Evolutionary conservation across 2,329 filamentous ascomycete species (phyloP), one percentile per base, ranked within the genome.

Genomic region (Fusarium paranaense): DNA sequence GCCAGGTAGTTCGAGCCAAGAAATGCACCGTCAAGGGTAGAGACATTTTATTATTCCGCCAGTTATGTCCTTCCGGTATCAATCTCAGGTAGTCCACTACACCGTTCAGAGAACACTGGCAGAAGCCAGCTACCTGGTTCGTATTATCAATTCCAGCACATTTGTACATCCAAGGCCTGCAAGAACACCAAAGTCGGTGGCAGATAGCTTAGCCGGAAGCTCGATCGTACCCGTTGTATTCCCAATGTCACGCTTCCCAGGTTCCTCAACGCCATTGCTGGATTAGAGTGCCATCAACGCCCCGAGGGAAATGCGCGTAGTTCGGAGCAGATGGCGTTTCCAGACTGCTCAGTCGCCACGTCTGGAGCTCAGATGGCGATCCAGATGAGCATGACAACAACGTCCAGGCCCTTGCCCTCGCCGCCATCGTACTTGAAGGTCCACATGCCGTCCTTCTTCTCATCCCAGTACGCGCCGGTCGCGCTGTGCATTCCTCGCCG

Each of bases 401-500:
- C 89, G 76, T 93, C 91, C 83, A 93, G 86, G 40, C 91, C 91
- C 85, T 91, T 92, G 78, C 83, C 85, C 82, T 91, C 90, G 69
- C 90, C 89, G 67, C 89, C 89, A 78, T 95, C 93, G 82, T 92
- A 96, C 87, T 97, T 97, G 87, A 93, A 95, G 78, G 91, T 95
- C 93, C 93, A 97, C 90, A 95, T 95, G 77, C 94, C 94, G 80
- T 97, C 94, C 84, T 93, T 94, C 86, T 95, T 94, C 85, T 95
- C 94, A 83, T 97, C 95, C 94, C 94, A 97, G 87, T 93, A 97
- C 37, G 94, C 94, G 58, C 94, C 94, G 52, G 93, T 94, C 25
- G 94, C 94, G 82, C 91, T 93, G 86, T 97, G 94, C 94, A 97
- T 97, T 74, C 97, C 97, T 75, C 96, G 91, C 75, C 95, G 91